Conservation (phyloP, 345 rosid species). For the Diplotaxis tenuifolia region DNA sequence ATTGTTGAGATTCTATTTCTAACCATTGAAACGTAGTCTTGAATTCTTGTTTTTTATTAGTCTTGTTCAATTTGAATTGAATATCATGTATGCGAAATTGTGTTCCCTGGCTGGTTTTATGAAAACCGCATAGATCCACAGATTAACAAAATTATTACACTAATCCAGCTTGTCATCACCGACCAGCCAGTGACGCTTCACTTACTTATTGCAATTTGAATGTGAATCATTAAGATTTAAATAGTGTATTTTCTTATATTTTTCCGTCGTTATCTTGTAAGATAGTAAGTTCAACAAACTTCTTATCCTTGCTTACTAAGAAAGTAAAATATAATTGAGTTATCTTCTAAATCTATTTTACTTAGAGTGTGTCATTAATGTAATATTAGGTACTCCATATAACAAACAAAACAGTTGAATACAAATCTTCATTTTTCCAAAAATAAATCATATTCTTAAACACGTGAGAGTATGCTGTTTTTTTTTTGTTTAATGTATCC, state of each 20-base stretch:
- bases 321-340: neutral
- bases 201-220: conserved; percentile 8
- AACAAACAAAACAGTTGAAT: too few species aligned
- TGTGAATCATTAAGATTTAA: neutral
- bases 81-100: neutral
- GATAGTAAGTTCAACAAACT: neutral
- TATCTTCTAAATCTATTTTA: too few species aligned
- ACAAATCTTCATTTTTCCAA: too few species aligned
- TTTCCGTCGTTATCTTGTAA: neutral
- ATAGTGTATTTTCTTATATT: neutral
- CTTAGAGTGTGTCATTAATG: too few species aligned
- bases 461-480: neutral
- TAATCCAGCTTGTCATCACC: conserved; percentile 15
- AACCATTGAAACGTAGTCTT: neutral
- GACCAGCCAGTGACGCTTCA: conserved; percentile 21
- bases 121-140: conserved; percentile 22
- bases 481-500: too few species aligned
- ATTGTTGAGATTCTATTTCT: neutral
- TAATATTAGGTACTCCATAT: too few species aligned
- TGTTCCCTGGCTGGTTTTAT: conserved; percentile 1
- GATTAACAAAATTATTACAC: neutral
- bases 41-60: neutral
- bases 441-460: neutral
- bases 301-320: neutral
- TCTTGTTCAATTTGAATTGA: neutral